Base-by-base conservation (phyloP, 257 asterid genomes). In the Euphrasia confusa region DNA sequence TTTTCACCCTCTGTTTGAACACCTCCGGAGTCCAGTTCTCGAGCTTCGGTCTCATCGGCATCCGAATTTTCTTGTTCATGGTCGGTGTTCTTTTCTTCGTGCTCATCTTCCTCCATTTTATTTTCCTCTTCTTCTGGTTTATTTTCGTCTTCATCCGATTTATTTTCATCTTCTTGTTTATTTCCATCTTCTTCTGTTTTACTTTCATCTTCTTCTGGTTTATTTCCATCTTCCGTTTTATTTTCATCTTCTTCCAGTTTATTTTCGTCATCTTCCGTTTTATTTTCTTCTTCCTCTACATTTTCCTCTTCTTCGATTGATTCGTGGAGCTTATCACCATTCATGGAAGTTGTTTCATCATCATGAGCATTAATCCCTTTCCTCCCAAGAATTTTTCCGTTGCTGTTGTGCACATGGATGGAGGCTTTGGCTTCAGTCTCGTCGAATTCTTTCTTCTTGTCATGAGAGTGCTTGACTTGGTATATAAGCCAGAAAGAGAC, bases 401-500 rank as follows among this genome's bases (percentile, higher is more conserved):
- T 71, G 63, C 60, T 65, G 39, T 27, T 53, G 35, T 48, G 67
- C 30, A 65, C 59, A 48, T 50, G 65, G 44, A 64, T 73, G 11
- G 79, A 70, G 28, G 44, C 52, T 59, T 76, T 78, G 8, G 69
- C 69, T 24, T 88, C 92, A 48, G 67, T 68, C 72, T 89, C 93
- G 33, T 81, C 88, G 54, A 84, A 84, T 68, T 85, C 89, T 59
- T 78, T 84, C 78, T 80, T 85, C 78, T 83, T 83, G 68, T 84
- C 85, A 67, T 80, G 94, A 63, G 96, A 89, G 77, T 68, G 97
- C 64, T 89, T 89, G 73, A 89, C 81, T 83, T 87, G 96, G 93
- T 84, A 93, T 72, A 93, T 59, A 77, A 93, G 71, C 99, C 99
- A 93, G 75, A 85, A 83, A 81, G 94, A 89, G 65, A 89, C 81